These are phyloP conservation scores for Vitis hybrid DNA, from an alignment of 177 flowering plant species.

Conservation along the genomic window DNA sequence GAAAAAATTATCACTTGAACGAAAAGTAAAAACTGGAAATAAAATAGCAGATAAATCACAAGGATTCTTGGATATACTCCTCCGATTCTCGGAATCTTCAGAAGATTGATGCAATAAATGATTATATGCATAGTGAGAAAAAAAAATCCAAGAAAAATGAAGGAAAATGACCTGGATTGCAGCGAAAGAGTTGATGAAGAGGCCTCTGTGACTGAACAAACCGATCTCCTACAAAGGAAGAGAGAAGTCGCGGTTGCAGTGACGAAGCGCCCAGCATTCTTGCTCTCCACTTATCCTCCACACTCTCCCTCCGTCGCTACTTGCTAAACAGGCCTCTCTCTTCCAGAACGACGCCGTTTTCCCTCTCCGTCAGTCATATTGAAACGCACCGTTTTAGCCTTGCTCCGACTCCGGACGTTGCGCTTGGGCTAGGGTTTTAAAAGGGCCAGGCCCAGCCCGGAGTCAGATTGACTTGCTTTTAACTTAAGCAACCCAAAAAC, in stretches of 20 bases:
- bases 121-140: not conserved
- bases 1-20: not conserved
- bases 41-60: not conserved
- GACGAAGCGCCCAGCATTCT: conserved; percentile 21
- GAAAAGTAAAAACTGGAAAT: not conserved
- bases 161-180: conserved; percentile 20
- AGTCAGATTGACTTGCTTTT: no score
- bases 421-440: no score
- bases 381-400: no score
- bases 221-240: conserved; percentile 24
- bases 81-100: not conserved
- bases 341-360: no score
- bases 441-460: no score
- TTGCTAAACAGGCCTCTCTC: not conserved
- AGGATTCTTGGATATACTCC: not conserved
- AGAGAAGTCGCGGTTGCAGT: conserved; percentile 20
- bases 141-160: not conserved
- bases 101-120: not conserved
- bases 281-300: not conserved
- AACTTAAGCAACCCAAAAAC: no score
- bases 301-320: not conserved
- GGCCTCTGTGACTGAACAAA: conserved; percentile 21
- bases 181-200: conserved; percentile 25
- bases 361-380: no score
- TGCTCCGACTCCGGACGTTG: no score